phyloP scores from a whole-genome alignment of 495 filamentous ascomycete species.

The Lophiotrema nucula region DNA sequence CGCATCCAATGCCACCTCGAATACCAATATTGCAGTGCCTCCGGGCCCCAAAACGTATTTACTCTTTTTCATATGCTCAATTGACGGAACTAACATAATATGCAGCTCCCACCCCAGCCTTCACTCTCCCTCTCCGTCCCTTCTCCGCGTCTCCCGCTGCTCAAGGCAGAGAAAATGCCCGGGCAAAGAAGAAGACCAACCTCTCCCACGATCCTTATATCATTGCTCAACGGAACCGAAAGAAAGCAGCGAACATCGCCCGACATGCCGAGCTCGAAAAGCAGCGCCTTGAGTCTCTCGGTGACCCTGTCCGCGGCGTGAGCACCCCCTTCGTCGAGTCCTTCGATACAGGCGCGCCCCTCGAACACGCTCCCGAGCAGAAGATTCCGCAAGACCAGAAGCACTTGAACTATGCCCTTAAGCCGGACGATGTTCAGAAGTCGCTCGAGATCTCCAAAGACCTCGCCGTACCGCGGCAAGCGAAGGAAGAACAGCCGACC shows the following conservation, averaged over 20 bases:
- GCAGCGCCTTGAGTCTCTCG: constrained; percentile 58
- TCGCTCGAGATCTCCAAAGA: constrained; percentile 62
- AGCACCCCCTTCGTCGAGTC: constrained; percentile 80
- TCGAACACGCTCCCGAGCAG: constrained; percentile 27
- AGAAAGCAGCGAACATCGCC: constrained; percentile 74
- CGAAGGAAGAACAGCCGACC: background rate
- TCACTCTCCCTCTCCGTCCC: constrained; percentile 44
- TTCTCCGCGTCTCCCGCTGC: constrained; percentile 45
- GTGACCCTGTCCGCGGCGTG: constrained; percentile 75
- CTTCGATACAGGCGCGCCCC: constrained; percentile 59
- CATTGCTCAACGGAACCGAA: constrained; percentile 70
- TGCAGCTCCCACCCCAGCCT: constrained; percentile 4
- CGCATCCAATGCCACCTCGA: constrained; percentile 68
- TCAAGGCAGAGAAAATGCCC: too few species aligned
- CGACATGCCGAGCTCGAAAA: constrained; percentile 65
- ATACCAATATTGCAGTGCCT: constrained; percentile 63
- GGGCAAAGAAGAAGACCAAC: too few species aligned
- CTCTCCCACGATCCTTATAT: constrained; percentile 62
- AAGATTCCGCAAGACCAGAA: constrained; percentile 34
- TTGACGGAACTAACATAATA: too few species aligned
- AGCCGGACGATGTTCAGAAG: constrained; percentile 58
- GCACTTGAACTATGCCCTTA: constrained; percentile 73
- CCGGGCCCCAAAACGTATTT: constrained; percentile 59
- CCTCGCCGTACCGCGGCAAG: constrained; percentile 47
- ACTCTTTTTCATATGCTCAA: background rate